These are phyloP conservation scores for Balansia obtecta DNA, from an alignment of 2,329 filamentous ascomycete species.

Conservation along the genomic window DNA sequence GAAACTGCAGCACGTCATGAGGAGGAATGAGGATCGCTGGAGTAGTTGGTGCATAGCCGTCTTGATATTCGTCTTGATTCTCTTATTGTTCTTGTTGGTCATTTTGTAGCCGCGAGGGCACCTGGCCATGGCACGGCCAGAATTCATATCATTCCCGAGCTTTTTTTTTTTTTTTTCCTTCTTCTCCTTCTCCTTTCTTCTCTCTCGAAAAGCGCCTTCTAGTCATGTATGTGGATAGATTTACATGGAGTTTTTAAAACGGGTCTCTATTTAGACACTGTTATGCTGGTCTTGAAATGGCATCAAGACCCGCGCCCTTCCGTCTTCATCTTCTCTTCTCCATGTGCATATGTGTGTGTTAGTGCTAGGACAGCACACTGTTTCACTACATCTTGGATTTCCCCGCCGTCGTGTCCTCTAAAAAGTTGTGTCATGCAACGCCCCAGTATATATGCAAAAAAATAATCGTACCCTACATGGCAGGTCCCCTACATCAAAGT, in stretches of 20 bases:
- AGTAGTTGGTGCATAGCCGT: constrained; percentile 87
- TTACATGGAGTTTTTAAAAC: neutral
- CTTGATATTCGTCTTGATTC: constrained; percentile 76
- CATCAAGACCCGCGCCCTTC: no score
- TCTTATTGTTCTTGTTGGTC: constrained; percentile 70
- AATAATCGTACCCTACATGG: neutral
- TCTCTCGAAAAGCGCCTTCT: neutral
- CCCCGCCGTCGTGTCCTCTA: no score
- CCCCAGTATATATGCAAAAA: neutral
- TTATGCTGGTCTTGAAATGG: no score
- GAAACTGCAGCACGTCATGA: constrained; percentile 73
- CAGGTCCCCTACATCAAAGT: neutral
- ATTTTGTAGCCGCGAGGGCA: constrained; percentile 30
- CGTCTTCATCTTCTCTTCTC: no score
- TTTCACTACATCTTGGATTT: neutral
- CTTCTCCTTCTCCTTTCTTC: no score
- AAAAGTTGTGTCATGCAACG: neutral
- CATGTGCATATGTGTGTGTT: neutral
- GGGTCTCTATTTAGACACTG: no score
- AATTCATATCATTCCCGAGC: neutral
- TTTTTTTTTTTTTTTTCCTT: neutral
- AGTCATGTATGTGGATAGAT: no score
- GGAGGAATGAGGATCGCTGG: constrained; percentile 75
- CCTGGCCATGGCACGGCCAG: neutral
- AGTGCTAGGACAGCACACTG: neutral